A percentile compares a stretch with the other conserved stretches of the same genome.
These are phyloP conservation scores for Rhododendron griersonianum DNA, from an alignment of 148 eudicot genomes.

Conservation along the genomic window DNA sequence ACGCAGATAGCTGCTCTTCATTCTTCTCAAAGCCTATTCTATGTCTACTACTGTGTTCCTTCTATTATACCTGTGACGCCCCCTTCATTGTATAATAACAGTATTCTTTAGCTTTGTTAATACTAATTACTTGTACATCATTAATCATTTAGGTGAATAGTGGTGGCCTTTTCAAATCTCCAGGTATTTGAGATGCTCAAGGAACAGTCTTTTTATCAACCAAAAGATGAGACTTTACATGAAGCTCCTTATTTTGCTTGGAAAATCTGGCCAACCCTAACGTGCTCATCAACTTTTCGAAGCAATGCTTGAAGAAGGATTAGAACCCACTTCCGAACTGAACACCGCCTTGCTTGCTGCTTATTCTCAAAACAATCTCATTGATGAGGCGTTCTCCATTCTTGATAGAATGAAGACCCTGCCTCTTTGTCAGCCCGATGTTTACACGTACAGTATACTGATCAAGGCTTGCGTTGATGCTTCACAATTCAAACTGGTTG, in stretches of 20 bases:
- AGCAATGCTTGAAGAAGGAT: constrained; percentile 66
- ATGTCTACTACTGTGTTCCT: not conserved
- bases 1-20: not conserved
- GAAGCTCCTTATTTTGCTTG: constrained; percentile 85
- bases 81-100: not conserved
- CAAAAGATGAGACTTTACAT: constrained; percentile 84
- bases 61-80: not conserved
- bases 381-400: constrained; percentile 58
- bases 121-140: too few species aligned
- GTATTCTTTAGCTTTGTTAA: not conserved
- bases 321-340: constrained; percentile 70
- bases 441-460: constrained; percentile 69
- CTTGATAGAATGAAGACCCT: constrained; percentile 67
- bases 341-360: constrained; percentile 78
- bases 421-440: constrained; percentile 93
- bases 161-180: too few species aligned
- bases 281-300: constrained; percentile 68
- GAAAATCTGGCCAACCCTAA: constrained; percentile 73
- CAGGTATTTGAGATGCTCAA: constrained; percentile 85
- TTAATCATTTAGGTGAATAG: too few species aligned
- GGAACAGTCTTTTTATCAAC: constrained; percentile 79
- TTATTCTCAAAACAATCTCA: constrained; percentile 61
- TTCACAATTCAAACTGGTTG: constrained; percentile 55
- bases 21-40: not conserved
- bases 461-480: constrained; percentile 85